phyloP scores from a whole-genome alignment of 2,329 filamentous ascomycete species.

The Phoma herbarum region DNA sequence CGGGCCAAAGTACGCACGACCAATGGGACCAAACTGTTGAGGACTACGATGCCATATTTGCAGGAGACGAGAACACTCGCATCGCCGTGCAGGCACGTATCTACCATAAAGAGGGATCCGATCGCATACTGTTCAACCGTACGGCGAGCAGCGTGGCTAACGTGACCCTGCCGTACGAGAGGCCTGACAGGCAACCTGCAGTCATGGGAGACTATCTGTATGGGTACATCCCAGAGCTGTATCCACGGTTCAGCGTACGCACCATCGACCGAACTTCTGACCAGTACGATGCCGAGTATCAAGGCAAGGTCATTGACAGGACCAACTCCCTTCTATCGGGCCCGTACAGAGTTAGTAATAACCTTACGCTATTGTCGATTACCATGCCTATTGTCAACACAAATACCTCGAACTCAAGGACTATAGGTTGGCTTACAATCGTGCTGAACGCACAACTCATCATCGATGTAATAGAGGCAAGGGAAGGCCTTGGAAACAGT shows the following conservation, averaged over 20 bases:
- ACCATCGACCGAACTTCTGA: constrained; percentile 46
- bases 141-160: constrained; percentile 58
- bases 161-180: constrained; percentile 69
- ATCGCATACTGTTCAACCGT: constrained; percentile 49
- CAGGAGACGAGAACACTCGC: constrained; percentile 60
- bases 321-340: constrained; percentile 76
- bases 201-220: constrained; percentile 67
- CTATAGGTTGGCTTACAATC: constrained; percentile 84
- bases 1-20: constrained; percentile 61
- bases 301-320: constrained; percentile 56
- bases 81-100: constrained; percentile 74
- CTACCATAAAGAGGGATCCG: constrained; percentile 73
- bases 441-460: constrained; percentile 74
- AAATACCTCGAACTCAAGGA: constrained; percentile 66
- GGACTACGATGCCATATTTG: constrained; percentile 78
- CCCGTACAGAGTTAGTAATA: constrained; percentile 74
- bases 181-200: constrained; percentile 65
- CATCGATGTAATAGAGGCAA: constrained; percentile 68
- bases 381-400: constrained; percentile 77
- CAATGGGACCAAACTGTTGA: constrained; percentile 69
- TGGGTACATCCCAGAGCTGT: constrained; percentile 76
- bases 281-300: constrained; percentile 52
- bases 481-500: constrained; percentile 74
- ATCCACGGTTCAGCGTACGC: constrained; percentile 78
- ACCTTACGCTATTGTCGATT: constrained; percentile 79